These are phyloP conservation scores for Lactifluus pinguis DNA, from an alignment of 768 basidiomycete genomes.

Conservation along the genomic window DNA sequence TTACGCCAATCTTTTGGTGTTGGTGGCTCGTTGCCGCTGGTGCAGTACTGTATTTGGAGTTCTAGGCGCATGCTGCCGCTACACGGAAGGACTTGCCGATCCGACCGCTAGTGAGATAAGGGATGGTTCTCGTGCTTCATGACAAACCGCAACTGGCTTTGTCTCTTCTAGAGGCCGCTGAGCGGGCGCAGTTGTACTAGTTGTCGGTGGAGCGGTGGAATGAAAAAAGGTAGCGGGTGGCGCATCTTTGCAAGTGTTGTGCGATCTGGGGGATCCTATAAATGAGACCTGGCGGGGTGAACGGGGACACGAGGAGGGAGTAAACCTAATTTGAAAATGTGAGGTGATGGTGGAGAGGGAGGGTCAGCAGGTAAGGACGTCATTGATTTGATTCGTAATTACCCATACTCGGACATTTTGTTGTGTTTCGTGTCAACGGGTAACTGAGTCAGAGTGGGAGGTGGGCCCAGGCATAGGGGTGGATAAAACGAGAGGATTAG, in stretches of 20 bases:
- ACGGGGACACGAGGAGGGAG: neutral
- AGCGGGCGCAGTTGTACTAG: neutral
- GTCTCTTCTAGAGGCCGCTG: neutral
- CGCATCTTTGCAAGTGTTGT: neutral
- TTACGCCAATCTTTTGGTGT: neutral
- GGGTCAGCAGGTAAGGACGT: neutral
- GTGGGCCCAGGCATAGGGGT: too few species aligned
- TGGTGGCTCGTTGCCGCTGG: too few species aligned
- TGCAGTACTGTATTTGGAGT: too few species aligned
- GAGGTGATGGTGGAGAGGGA: neutral
- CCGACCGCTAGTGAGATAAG: neutral
- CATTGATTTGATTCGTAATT: neutral
- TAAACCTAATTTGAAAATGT: slow-evolving; percentile 8
- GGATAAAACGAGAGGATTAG: too few species aligned
- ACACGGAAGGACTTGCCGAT: neutral
- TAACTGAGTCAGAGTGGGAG: neutral
- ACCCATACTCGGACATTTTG: neutral
- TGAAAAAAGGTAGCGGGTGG: neutral
- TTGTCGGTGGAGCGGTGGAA: neutral
- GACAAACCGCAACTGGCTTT: neutral
- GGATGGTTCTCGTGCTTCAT: neutral
- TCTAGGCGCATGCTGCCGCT: too few species aligned
- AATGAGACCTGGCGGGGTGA: neutral
- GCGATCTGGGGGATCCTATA: neutral
- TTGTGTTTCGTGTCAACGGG: neutral